Evolutionary conservation across 2,329 filamentous ascomycete species (phyloP), one percentile per base, ranked within the genome.

Genomic region (Cercospora zeae-maydis): DNA sequence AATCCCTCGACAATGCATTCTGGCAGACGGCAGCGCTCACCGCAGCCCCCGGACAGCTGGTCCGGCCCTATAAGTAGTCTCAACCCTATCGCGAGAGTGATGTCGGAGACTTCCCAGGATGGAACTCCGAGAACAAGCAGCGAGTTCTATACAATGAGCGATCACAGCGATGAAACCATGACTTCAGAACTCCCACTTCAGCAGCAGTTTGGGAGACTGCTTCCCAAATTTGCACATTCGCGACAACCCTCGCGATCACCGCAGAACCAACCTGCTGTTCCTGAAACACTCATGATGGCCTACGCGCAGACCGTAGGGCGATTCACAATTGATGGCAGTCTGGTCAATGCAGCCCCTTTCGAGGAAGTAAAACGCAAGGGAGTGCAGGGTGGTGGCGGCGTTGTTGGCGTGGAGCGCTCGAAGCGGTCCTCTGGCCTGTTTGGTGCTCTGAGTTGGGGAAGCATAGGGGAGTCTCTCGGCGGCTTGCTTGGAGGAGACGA

Each of bases 321-420:
- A 0, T 99, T 99, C 70, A 92, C 88, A 0, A 79, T 99, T 6
- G 95, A 99, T 73, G 92, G 92, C 0, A 96, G 95, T 1, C 80
- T 99, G 21, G 87, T 99, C 63, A 93, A 96, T 71, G 87, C 96
- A 39, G 87, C 87, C 0, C 91, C 91, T 0, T 99, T 99, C 71
- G 95, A 99, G 73, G 91, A 96, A 71, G 93, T 98, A 39, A 99
- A 99, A 76, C 86, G 93, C 63, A 97, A 96, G 78, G 93, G 91
- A 2, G 92, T 96, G 6, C 92, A 96, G 72, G 82, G 82, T 24
- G 91, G 91, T 36, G 91, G 91, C 47, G 92, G 92, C 34, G 92
- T 96, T 1, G 87, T 96, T 55, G 91, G 91, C 10, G 80, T 96
- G 9, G 91, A 96, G 67, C 83, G 85, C 14, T 82, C 81, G 1